Evolutionary conservation across 176 grass and related monocot genomes (phyloP).

Genomic region (Oryza rufipogon): DNA sequence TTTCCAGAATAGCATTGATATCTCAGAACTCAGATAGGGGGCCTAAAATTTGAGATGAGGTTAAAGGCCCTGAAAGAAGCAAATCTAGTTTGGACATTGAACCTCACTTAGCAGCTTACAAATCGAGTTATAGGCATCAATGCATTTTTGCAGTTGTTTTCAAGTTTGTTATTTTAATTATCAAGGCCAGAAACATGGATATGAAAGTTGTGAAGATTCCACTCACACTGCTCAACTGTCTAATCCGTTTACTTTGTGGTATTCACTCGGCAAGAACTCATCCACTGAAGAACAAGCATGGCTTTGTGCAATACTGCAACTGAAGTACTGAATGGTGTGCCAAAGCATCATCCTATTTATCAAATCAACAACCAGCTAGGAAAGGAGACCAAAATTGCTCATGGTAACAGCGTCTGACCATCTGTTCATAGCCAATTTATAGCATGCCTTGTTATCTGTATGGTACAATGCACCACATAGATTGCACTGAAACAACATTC

Average conservation of each 20-base stretch:
- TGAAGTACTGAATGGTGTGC: background rate
- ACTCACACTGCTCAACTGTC: background rate
- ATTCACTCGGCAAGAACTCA: background rate
- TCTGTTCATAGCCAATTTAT: background rate
- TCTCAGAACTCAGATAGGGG: background rate
- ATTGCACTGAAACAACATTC: background rate
- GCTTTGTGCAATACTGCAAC: background rate
- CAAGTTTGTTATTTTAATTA: background rate
- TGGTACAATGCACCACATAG: background rate
- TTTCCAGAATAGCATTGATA: slow-evolving; percentile 2
- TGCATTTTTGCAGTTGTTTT: slow-evolving; percentile 27
- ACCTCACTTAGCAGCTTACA: background rate
- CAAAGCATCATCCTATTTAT: background rate
- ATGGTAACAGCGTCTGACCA: too few relatives aligned
- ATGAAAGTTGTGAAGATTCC: background rate
- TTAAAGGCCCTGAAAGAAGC: background rate
- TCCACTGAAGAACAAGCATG: background rate
- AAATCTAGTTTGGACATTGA: background rate
- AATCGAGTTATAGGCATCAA: slow-evolving; percentile 12
- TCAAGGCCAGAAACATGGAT: slow-evolving; percentile 14
- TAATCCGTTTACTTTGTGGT: background rate
- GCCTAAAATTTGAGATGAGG: background rate
- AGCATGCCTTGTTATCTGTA: background rate
- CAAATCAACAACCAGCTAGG: background rate
- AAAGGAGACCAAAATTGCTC: background rate